These are phyloP conservation scores for Podila verticillata DNA, from an alignment of 192 early-diverging fungal genomes.

Conservation along the genomic window DNA sequence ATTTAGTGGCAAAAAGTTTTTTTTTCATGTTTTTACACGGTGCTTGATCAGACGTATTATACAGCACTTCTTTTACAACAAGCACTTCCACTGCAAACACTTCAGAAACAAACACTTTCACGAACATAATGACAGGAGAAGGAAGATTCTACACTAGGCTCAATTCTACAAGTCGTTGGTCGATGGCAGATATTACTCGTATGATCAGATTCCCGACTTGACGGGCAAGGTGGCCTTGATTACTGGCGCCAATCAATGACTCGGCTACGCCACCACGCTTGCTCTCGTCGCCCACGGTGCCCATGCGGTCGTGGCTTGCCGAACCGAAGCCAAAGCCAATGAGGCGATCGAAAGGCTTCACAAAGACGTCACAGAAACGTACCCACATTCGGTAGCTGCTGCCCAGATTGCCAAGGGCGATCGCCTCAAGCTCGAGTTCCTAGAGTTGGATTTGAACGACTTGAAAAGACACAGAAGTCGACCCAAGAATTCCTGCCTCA, in stretches of 20 bases:
- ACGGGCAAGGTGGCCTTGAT: constrained; percentile 51
- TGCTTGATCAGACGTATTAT: too few relatives aligned
- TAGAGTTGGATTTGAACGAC: constrained; percentile 11
- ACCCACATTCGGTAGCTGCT: background rate
- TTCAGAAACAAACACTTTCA: too few relatives aligned
- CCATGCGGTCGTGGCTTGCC: constrained; percentile 6
- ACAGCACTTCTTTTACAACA: too few relatives aligned
- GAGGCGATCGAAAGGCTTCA: constrained; percentile 9
- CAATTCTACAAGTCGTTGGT: too few relatives aligned
- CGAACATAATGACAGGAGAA: background rate
- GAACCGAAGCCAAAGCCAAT: background rate
- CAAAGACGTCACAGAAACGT: constrained; percentile 1
- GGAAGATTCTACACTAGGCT: too few relatives aligned
- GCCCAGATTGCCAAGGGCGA: background rate
- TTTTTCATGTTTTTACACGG: too few relatives aligned
- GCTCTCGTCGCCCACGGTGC: constrained; percentile 14
- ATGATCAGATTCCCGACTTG: constrained; percentile 26
- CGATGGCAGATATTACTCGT: too few relatives aligned
- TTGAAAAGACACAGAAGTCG: constrained; percentile 4
- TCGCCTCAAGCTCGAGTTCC: constrained; percentile 8
- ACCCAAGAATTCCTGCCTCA: constrained; percentile 35
- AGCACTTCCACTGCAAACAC: too few relatives aligned
- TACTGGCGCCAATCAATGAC: constrained; percentile 53
- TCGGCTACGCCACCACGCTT: constrained; percentile 15
- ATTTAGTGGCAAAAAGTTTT: too few relatives aligned